These are phyloP conservation scores for Silene vulgaris DNA, from an alignment of 179 eudicot species.

Conservation along the genomic window DNA sequence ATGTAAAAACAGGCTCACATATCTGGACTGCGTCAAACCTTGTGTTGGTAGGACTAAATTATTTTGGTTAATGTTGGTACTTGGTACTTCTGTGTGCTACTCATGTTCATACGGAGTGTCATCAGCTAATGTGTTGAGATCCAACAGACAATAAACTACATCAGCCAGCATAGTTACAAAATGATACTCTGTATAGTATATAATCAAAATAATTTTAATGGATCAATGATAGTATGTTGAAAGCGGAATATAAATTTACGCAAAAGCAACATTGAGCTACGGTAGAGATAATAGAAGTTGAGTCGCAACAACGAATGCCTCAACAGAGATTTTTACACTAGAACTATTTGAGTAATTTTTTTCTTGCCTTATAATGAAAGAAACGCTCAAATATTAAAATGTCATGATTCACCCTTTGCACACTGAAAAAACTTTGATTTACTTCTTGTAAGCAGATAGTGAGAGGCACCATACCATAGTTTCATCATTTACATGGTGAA, in stretches of 20 bases:
- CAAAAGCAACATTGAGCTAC: no score
- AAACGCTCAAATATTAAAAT: not conserved
- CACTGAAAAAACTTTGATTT: not conserved
- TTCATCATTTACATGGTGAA: constrained; percentile 79
- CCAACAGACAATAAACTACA: not conserved
- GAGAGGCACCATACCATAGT: constrained; percentile 46
- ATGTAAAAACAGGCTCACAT: not conserved
- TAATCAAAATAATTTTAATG: not conserved
- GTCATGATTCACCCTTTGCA: not conserved
- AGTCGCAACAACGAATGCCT: no score
- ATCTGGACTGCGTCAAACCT: not conserved
- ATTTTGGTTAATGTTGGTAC: not conserved
- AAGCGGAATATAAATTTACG: no score
- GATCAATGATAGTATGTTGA: not conserved
- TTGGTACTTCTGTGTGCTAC: not conserved
- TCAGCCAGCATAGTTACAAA: not conserved
- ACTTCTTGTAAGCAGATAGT: not conserved
- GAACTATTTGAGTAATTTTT: no score
- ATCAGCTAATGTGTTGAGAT: not conserved
- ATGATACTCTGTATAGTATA: no score
- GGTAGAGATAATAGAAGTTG: no score
- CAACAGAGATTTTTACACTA: no score
- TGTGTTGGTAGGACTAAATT: no score
- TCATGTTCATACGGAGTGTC: not conserved
- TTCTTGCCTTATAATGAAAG: no score